Base-by-base conservation (phyloP, 148 eudicot species). In the Camellia japonica region DNA sequence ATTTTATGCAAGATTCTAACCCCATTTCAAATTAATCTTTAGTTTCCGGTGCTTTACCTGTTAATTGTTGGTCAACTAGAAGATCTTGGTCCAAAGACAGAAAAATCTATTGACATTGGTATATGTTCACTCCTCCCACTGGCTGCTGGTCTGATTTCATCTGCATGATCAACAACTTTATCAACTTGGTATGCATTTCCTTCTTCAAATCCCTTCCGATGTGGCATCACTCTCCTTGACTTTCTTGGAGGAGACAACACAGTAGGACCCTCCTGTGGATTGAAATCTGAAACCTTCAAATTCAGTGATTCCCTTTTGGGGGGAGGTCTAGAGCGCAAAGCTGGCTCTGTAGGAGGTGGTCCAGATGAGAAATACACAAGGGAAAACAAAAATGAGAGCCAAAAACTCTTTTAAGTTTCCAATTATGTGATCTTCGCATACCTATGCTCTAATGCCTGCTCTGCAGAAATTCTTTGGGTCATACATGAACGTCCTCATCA, bases 361-460 rank as follows among this genome's bases (percentile, higher is more conserved):
- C 85, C 87, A 76, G 98, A 95, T 55, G 96, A 86, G 79, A 95
- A 93, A 81, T 91, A 95, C 87, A 23, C 98, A 93, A 76, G 7
- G 19, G 79, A 47, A 69, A 78, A 42, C 61, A 73, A 76, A 82
- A 66, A 42, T 75, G 52, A 78, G 68, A 78, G 56, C 60, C 42
- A 23, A 23, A 38, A 18, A 43, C n/a, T 46, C 43, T 20, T 69
- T 68, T 49, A 67, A 68, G 55, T 75, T 44, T 68, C 13, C 15
- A 72, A 68, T 18, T 7, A 59, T 66, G 47, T 74, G 52, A 62
- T 80, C 51, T 47, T 18, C 62, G 67, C 81, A 78, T 80, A 90
- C 98, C 98, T 90, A 80, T 95, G 98, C 83, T 95, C 98, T 73
- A 95, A 82, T 13, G 98, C 98, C 86, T 93, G 97, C 81, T 91